Conservation (phyloP, 306 rosid genomes). For the Citrullus colocynthis region DNA sequence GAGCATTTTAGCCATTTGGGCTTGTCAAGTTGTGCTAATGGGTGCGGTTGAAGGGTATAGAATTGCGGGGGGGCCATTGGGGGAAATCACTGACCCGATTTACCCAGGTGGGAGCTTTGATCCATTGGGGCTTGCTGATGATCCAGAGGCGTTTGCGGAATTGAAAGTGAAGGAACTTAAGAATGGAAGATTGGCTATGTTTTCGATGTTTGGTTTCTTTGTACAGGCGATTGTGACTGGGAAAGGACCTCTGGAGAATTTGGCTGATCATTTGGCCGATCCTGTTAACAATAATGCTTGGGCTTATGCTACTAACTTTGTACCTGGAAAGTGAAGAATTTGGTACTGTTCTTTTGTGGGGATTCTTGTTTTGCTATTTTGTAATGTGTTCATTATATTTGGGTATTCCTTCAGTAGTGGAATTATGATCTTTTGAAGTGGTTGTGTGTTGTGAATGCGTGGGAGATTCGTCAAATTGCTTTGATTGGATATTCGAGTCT, state of each 20-base stretch:
- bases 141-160: slow-evolving; percentile 19
- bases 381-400: background rate
- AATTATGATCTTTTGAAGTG: background rate
- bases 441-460: too few relatives aligned
- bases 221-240: slow-evolving; percentile 20
- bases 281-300: slow-evolving; percentile 24
- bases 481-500: too few relatives aligned
- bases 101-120: slow-evolving; percentile 21
- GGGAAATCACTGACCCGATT: slow-evolving; percentile 13
- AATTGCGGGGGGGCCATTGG: slow-evolving; percentile 14
- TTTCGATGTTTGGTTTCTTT: slow-evolving; percentile 21
- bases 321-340: slow-evolving; percentile 11
- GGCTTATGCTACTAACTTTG: slow-evolving; percentile 22
- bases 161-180: slow-evolving; percentile 22
- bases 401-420: background rate
- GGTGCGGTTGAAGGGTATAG: slow-evolving; percentile 18
- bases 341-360: background rate
- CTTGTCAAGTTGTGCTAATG: slow-evolving; percentile 17
- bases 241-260: slow-evolving; percentile 20
- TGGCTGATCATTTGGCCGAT: slow-evolving; percentile 14
- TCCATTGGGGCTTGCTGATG: slow-evolving; percentile 14
- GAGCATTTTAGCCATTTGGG: slow-evolving; percentile 25
- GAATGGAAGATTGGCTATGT: slow-evolving; percentile 20
- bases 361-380: background rate
- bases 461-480: too few relatives aligned